Evolutionary conservation across 805 yeast species (phyloP), one percentile per base, ranked within the genome.

Genomic region (Nakazawaea ernobii): DNA sequence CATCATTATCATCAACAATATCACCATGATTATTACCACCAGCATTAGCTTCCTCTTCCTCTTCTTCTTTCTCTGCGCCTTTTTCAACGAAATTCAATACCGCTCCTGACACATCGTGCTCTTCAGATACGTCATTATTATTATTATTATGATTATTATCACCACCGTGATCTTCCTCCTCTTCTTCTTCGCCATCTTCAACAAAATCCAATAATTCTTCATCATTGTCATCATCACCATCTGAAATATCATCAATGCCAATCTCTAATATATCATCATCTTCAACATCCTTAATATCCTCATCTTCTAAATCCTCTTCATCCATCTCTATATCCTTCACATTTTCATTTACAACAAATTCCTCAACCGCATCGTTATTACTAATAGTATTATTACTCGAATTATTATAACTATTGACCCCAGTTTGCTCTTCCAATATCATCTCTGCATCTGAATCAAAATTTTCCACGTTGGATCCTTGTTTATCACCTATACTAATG

Each of bases 221-320:
- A 35, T 52, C 55, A 15, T 55, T 59, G n/a, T 60, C 66, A 17
- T 58, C 64, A 33, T 60, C 60, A n/a, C 58, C 61, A 24, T 53
- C 26, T 30, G 29, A 15, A 14, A n/a, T 27, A 15, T 17, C 29
- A 11, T 14, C 26, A 39, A 10, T 36, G 14, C 29, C 39, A 8
- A 14, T 32, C 26, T 43, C 42, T 20, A 14, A 24, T 8, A 20
- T 37, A 38, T 24, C 37, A 14, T 35, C 14, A 8, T 33, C 41
- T 35, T 14, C 14, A 5, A 43, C 38, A 26, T 35, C 44, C 24
- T 43, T 29, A 17, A 11, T 35, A 27, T 15, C 32, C 6, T 33
- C 39, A n/a, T 32, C 47, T 5, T n/a, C 32, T 17, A 29, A 13
- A 33, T 33, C 44, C 10, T 40, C 36, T 17, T 39, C 44, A 24